These are phyloP conservation scores for Sugiyamaella floridensis DNA, from an alignment of 805 yeast genomes.

Conservation along the genomic window DNA sequence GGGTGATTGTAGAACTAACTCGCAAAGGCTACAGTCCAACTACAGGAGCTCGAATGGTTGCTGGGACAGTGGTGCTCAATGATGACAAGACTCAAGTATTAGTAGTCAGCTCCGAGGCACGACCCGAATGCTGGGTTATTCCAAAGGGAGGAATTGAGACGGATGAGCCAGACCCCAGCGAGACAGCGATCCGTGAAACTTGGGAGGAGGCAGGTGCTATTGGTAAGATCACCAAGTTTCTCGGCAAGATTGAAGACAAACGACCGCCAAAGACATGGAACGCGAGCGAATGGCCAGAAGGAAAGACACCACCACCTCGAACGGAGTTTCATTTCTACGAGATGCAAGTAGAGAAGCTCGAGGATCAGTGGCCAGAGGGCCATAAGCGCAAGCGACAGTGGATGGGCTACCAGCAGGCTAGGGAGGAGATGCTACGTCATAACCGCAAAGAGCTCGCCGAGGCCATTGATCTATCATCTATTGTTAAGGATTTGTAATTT, in stretches of 20 bases:
- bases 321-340: constrained; percentile 88
- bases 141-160: constrained; percentile 95
- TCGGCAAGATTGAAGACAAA: constrained; percentile 64
- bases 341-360: constrained; percentile 52
- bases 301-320: constrained; percentile 46
- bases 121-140: constrained; percentile 68
- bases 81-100: constrained; percentile 53
- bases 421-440: constrained; percentile 25
- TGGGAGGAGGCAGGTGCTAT: constrained; percentile 97
- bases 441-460: constrained; percentile 28
- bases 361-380: constrained; percentile 70
- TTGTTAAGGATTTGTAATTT: constrained; percentile 3
- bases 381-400: constrained; percentile 59
- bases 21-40: constrained; percentile 41
- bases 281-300: constrained; percentile 12
- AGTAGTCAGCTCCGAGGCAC: constrained; percentile 69
- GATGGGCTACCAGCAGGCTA: constrained; percentile 41
- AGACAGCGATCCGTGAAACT: constrained; percentile 75
- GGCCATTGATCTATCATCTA: constrained; percentile 23
- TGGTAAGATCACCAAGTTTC: constrained; percentile 48
- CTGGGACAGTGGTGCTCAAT: constrained; percentile 80
- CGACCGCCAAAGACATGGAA: constrained; percentile 44
- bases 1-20: neutral
- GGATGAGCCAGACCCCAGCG: constrained; percentile 52
- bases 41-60: constrained; percentile 77